phyloP scores from a whole-genome alignment of 176 grass and related monocot species.

The Cenchrus americanus region DNA sequence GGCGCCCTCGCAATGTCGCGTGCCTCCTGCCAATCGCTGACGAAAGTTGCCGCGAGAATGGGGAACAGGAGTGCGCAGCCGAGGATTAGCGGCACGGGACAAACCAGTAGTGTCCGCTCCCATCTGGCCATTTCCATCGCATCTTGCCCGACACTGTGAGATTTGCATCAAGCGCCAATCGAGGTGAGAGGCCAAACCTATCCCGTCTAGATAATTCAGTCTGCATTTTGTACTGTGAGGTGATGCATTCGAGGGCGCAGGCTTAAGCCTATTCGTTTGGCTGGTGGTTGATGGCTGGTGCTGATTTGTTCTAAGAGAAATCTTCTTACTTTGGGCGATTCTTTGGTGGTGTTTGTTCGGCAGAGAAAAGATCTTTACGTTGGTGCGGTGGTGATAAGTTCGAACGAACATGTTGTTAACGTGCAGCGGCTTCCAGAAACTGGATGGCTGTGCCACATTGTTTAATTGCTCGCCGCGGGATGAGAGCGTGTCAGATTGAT shows the following conservation, averaged over 20 bases:
- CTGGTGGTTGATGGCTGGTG: no score
- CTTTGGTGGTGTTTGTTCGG: no score
- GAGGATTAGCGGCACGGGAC: not conserved
- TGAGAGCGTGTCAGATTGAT: not conserved
- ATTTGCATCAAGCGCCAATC: slow-evolving; percentile 39
- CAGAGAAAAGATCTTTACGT: no score
- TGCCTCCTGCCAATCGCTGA: not conserved
- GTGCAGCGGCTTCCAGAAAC: not conserved
- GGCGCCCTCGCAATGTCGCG: not conserved
- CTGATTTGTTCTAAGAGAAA: no score
- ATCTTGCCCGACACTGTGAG: slow-evolving; percentile 36
- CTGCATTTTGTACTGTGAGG: not conserved
- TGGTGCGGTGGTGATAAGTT: no score
- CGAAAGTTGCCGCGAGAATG: no score
- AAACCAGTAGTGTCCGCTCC: no score
- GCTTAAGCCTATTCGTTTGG: no score
- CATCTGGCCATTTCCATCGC: not conserved
- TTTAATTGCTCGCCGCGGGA: not conserved
- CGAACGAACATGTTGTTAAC: no score
- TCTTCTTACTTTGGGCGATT: no score
- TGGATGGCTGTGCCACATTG: not conserved
- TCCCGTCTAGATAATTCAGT: not conserved
- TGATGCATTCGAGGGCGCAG: not conserved
- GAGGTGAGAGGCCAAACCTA: slow-evolving; percentile 33
- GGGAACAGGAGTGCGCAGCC: not conserved